Conservation (phyloP, 2,329 filamentous ascomycete species). For the Epichloe scottii region DNA sequence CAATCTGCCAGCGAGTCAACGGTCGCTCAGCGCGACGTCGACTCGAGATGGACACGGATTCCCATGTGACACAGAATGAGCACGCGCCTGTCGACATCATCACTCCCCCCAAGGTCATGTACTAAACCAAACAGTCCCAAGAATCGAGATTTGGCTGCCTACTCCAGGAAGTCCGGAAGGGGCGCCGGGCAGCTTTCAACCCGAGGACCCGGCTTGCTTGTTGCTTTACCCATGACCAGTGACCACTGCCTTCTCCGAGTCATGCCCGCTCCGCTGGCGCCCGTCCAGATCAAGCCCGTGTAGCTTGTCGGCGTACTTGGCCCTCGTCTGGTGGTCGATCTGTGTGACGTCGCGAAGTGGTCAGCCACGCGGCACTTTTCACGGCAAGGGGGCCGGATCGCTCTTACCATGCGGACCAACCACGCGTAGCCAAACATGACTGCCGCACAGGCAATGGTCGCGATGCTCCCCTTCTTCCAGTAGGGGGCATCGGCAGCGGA, state of each 20-base stretch:
- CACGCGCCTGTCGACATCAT: no score
- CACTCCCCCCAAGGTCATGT: slow-evolving; percentile 10
- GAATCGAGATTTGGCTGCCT: no score
- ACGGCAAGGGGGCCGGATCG: background rate
- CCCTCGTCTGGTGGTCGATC: background rate
- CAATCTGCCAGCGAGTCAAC: no score
- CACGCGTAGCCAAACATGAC: background rate
- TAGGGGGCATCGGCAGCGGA: background rate
- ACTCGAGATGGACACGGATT: no score
- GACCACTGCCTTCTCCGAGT: background rate
- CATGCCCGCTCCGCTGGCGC: background rate
- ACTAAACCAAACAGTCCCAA: background rate
- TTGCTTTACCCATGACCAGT: background rate
- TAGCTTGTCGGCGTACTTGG: background rate
- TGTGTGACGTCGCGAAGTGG: background rate
- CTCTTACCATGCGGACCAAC: background rate
- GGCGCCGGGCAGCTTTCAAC: no score
- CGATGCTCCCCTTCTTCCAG: background rate
- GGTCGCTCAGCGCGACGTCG: no score
- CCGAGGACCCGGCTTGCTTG: background rate
- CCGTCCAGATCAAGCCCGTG: background rate
- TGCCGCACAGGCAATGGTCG: background rate
- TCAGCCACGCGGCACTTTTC: background rate
- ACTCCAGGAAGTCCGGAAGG: no score
- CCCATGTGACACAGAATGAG: no score